phyloP scores from a whole-genome alignment of 768 basidiomycete species.

The Piloderma croceum region DNA sequence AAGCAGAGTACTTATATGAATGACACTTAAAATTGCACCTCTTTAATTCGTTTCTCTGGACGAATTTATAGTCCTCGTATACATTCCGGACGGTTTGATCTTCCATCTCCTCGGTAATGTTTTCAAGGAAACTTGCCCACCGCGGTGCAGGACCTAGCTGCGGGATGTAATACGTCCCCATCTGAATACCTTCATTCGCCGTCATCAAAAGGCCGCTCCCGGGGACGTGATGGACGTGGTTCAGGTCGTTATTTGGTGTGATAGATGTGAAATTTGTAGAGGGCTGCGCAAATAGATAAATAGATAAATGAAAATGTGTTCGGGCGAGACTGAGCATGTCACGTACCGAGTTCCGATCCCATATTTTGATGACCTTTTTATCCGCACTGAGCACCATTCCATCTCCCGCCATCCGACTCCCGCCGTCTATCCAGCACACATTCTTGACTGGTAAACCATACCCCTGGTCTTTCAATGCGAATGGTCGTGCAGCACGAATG shows the following conservation, averaged over 20 bases:
- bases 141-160: slow-evolving; percentile 93
- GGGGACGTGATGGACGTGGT: slow-evolving; percentile 86
- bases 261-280: slow-evolving; percentile 86
- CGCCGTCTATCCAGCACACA: slow-evolving; percentile 87
- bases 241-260: slow-evolving; percentile 84
- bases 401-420: slow-evolving; percentile 76
- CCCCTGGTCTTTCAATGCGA: slow-evolving; percentile 92
- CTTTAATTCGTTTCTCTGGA: slow-evolving; percentile 80
- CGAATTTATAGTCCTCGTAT: slow-evolving; percentile 97
- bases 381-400: slow-evolving; percentile 90
- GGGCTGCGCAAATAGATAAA: slow-evolving; percentile 44
- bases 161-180: slow-evolving; percentile 92
- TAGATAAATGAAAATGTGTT: too few species aligned
- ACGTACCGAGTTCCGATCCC: slow-evolving; percentile 81
- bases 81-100: slow-evolving; percentile 72
- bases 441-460: slow-evolving; percentile 87
- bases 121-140: slow-evolving; percentile 98
- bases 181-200: slow-evolving; percentile 95
- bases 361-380: slow-evolving; percentile 95
- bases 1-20: slow-evolving; percentile 1
- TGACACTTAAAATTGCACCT: slow-evolving; percentile 58
- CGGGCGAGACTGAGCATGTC: not conserved
- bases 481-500: slow-evolving; percentile 76
- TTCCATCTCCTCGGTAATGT: slow-evolving; percentile 98
- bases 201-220: slow-evolving; percentile 85